These are phyloP conservation scores for Salmacisia buchloeana DNA, from an alignment of 1,284 basidiomycete genomes.

Conservation along the genomic window DNA sequence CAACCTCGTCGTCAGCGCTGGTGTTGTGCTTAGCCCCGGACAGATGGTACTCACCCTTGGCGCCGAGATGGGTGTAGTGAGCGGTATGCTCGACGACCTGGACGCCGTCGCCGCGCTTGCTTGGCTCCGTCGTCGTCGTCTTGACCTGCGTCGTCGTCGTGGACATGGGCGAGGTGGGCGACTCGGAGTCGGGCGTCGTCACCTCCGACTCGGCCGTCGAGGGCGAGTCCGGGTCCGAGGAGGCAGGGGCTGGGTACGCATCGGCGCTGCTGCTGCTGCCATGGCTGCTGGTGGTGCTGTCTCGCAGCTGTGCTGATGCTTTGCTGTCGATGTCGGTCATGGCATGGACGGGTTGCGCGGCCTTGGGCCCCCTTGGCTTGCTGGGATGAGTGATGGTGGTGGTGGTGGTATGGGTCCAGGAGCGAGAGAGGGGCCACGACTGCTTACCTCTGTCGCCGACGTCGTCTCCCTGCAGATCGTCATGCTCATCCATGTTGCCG, in stretches of 20 bases:
- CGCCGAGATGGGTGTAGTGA: conserved; percentile 20
- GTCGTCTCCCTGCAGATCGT: too few species aligned
- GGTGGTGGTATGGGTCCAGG: too few species aligned
- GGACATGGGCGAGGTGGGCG: neutral
- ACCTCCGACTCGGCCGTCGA: neutral
- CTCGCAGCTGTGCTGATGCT: too few species aligned
- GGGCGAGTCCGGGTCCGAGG: neutral
- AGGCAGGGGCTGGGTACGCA: neutral
- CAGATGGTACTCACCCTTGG: conserved; percentile 20
- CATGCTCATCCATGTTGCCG: too few species aligned
- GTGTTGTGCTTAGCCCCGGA: too few species aligned
- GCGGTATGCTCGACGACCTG: neutral
- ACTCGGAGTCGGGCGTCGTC: neutral
- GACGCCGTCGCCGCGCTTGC: neutral
- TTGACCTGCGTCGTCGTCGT: neutral
- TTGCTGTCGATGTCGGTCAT: too few species aligned
- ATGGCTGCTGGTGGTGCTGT: too few species aligned
- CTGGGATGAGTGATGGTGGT: too few species aligned
- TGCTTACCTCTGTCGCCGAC: too few species aligned
- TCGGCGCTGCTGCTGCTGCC: neutral
- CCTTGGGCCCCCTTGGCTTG: too few species aligned
- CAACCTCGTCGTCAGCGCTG: conserved; percentile 25
- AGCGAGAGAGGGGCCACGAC: too few species aligned
- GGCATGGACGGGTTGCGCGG: too few species aligned
- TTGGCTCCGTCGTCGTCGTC: neutral